A percentile compares a stretch with the other conserved stretches of the same genome.
Conservation (phyloP, 192 early-diverging fungal species). For the Gigaspora rosea region DNA sequence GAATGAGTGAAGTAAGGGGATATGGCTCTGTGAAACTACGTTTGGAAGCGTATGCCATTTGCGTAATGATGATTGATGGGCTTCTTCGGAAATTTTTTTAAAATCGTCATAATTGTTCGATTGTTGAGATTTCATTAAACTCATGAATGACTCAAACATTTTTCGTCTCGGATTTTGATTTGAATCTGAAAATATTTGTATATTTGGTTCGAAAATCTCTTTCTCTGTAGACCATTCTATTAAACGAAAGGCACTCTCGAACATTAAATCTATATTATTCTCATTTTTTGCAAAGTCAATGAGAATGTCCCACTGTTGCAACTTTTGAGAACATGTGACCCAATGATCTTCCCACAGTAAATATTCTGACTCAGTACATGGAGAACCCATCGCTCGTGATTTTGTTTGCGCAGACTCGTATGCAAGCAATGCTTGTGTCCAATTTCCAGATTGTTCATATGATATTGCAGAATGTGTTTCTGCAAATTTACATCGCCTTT, state of each 20-base stretch:
- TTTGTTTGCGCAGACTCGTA: conserved; percentile 95
- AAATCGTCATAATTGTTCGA: conserved; percentile 68
- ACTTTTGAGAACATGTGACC: conserved; percentile 83
- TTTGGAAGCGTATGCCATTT: conserved; percentile 90
- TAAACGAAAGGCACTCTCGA: conserved; percentile 94
- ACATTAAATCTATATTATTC: conserved; percentile 77
- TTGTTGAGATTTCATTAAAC: conserved; percentile 69
- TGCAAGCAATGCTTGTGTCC: conserved; percentile 85
- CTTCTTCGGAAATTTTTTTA: conserved; percentile 80
- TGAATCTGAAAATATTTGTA: conserved; percentile 62
- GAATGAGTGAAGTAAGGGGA: conserved; percentile 87
- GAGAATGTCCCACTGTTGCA: conserved; percentile 98
- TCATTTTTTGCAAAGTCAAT: conserved; percentile 92
- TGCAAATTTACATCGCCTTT: conserved; percentile 79
- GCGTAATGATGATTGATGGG: conserved; percentile 78
- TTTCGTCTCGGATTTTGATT: conserved; percentile 68
- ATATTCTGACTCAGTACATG: conserved; percentile 95
- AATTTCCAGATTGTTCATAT: conserved; percentile 92
- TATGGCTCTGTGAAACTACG: conserved; percentile 83
- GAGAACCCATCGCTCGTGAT: conserved; percentile 78
- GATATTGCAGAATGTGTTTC: conserved; percentile 98
- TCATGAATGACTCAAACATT: conserved; percentile 86
- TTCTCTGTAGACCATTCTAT: conserved; percentile 90
- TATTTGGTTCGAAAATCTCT: conserved; percentile 70
- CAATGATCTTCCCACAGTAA: conserved; percentile 98